A percentile compares a stretch with the other conserved stretches of the same genome.
phyloP scores from a whole-genome alignment of 2,329 filamentous ascomycete genomes.

The Fusarium globosum region DNA sequence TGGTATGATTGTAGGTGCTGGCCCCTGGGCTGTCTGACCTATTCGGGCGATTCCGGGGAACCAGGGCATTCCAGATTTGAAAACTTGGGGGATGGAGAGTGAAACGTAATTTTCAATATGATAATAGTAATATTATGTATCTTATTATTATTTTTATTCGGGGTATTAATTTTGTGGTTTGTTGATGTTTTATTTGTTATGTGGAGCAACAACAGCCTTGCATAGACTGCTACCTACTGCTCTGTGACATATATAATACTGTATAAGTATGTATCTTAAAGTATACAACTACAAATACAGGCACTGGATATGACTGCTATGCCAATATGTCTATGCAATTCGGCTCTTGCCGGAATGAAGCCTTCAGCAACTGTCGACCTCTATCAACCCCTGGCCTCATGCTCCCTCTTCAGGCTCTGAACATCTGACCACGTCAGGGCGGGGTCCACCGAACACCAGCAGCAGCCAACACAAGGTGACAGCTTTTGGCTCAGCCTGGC shows the following conservation, averaged over 20 bases:
- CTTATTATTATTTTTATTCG: not conserved
- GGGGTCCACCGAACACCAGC: constrained; percentile 31
- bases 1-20: constrained; percentile 36
- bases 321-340: not conserved
- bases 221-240: not conserved
- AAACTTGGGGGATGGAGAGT: constrained; percentile 10
- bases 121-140: not conserved
- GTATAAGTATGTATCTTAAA: not conserved
- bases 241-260: not conserved
- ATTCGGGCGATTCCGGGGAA: constrained; percentile 40
- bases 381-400: constrained; percentile 32
- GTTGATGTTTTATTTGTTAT: constrained; percentile 2
- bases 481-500: constrained; percentile 1
- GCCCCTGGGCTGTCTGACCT: constrained; percentile 36
- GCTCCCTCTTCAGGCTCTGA: constrained; percentile 30
- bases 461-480: constrained; percentile 5
- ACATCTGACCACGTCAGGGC: constrained; percentile 32
- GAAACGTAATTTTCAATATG: not conserved
- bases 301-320: not conserved
- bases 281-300: not conserved
- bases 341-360: constrained; percentile 28
- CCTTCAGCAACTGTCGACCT: constrained; percentile 20
- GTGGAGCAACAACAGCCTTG: not conserved
- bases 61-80: constrained; percentile 4
- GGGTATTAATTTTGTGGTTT: not conserved